These are phyloP conservation scores for Fraxinus velutina DNA, from an alignment of 305 asterid genomes.

Conservation along the genomic window DNA sequence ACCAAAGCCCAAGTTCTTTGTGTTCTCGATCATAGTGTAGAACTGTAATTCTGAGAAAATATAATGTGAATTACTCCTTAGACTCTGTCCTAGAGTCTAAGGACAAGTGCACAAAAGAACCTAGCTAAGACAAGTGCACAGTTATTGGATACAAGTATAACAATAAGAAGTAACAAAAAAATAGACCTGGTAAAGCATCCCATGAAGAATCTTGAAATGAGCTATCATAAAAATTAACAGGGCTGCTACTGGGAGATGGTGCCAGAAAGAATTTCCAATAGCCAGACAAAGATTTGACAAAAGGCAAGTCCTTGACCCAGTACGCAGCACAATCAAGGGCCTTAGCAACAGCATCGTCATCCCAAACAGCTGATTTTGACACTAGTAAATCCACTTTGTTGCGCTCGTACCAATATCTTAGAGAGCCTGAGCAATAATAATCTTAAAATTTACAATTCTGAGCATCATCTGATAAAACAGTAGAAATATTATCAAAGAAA, in stretches of 20 bases:
- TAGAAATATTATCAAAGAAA: background rate
- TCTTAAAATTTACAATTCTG: conserved; percentile 18
- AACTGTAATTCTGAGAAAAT: conserved; percentile 5
- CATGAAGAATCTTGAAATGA: conserved; percentile 80
- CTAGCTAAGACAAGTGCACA: background rate
- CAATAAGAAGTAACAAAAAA: background rate
- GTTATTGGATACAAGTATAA: background rate
- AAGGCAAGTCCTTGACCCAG: conserved; percentile 87
- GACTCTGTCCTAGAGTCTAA: background rate
- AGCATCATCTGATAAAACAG: background rate
- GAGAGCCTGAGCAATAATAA: conserved; percentile 56
- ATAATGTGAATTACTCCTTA: conserved; percentile 7
- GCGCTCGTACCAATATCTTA: conserved; percentile 85
- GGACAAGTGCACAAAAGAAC: background rate
- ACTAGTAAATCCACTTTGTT: conserved; percentile 57
- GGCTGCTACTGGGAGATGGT: conserved; percentile 49
- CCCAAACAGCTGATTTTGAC: conserved; percentile 80
- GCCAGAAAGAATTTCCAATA: conserved; percentile 77
- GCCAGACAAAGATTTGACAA: conserved; percentile 76
- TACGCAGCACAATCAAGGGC: conserved; percentile 78
- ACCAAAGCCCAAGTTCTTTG: background rate
- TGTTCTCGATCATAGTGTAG: conserved; percentile 1
- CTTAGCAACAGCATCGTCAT: conserved; percentile 67
- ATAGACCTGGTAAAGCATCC: conserved; percentile 70
- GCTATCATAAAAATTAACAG: conserved; percentile 51